Evolutionary conservation across 2,329 filamentous ascomycete genomes (phyloP).

Genomic region (Passalora sequoiae): DNA sequence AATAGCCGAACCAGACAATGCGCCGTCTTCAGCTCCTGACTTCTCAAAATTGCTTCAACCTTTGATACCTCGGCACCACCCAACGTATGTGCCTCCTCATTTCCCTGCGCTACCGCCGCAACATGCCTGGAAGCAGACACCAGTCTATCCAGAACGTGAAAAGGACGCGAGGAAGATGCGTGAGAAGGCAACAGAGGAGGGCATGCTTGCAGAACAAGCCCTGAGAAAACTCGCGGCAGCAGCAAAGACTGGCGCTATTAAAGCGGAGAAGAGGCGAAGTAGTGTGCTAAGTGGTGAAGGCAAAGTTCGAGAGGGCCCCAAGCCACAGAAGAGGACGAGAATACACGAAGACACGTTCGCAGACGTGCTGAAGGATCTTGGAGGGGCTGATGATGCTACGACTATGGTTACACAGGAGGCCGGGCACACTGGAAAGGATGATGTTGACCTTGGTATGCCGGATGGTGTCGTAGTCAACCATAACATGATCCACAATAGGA

Average conservation of each 20-base stretch:
- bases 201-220: constrained; percentile 60
- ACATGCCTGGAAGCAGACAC: constrained; percentile 59
- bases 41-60: constrained; percentile 49
- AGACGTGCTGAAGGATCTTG: constrained; percentile 43
- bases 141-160: constrained; percentile 55
- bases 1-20: constrained; percentile 39
- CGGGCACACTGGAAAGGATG: constrained; percentile 25
- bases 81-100: constrained; percentile 53
- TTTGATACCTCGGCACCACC: constrained; percentile 46
- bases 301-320: constrained; percentile 19
- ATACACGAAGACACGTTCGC: constrained; percentile 48
- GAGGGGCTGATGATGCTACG: constrained; percentile 34
- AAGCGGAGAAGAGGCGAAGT: constrained; percentile 40
- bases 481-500: constrained; percentile 55
- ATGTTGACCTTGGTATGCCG: constrained; percentile 29
- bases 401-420: constrained; percentile 25
- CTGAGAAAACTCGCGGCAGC: constrained; percentile 54
- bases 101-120: constrained; percentile 59
- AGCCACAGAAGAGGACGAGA: constrained; percentile 31
- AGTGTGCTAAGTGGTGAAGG: constrained; percentile 26
- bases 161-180: constrained; percentile 51
- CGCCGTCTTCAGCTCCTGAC: constrained; percentile 39
- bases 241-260: constrained; percentile 46
- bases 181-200: constrained; percentile 61
- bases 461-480: constrained; percentile 53